Evolutionary conservation across 257 asterid genomes (phyloP), one percentile per base, ranked within the genome.

Genomic region (Primulina huaijiensis): DNA sequence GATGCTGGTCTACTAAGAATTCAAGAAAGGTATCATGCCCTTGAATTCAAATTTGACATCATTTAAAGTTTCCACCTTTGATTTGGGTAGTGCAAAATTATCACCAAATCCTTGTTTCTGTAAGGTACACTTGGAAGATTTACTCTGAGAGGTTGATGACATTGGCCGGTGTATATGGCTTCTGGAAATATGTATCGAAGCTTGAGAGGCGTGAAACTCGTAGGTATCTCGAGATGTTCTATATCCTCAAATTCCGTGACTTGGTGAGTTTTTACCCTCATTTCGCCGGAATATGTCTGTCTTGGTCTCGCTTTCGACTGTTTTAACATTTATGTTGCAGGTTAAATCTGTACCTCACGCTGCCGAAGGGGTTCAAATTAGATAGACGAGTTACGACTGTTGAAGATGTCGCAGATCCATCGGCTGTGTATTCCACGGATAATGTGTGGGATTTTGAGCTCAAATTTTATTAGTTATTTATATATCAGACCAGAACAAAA

Each of bases 111-210:
- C 21, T 9, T 14, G 7, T 68, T 19, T 68, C 17, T 50, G 27
- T 53, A 74, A 92, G 98, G 88, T 91, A 88, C 65, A 91, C 99
- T 17, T 89, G 98, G 99, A 87, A 88, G 74, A 94, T 86, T 30
- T 94, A 91, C 83, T 91, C 99, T 0, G 86, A 88, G 82, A 94
- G 99, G 87, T 86, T 91, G 82, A 92, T 94, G 94, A 91, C 99
- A 10, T 75, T 91, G 64, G 86, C 97, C 6, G 99, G 99, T n/a
- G 98, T 91, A 14, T 91, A 89, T 56, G 89, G 98, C 64, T 91
- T 94, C 80, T 94, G 99, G 99, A 91, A 91, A 73, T 72, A 85
- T 31, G 99, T 89, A 2, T 91, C 99, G 1, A 94, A 91, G 52
- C 89, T 94, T 0, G 95, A 91, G 64, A 88, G 98, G 82, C 97